Evolutionary conservation across 2,329 filamentous ascomycete species (phyloP).

Genomic region (Colletotrichum lupini): DNA sequence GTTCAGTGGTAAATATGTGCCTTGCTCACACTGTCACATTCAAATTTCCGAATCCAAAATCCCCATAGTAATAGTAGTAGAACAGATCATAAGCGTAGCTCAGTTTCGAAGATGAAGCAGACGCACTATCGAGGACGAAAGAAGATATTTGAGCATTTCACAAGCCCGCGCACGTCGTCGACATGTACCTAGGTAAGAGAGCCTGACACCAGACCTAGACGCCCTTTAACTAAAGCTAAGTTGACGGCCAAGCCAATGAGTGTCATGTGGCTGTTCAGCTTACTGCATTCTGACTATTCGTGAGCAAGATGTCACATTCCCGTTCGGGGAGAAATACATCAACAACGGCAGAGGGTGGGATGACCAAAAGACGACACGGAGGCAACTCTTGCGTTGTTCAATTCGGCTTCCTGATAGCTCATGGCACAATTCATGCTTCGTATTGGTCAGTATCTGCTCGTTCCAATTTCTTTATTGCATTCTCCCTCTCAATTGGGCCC

Average conservation of each 20-base stretch:
- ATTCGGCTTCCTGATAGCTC: background rate
- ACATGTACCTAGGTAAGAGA: background rate
- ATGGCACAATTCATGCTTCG: background rate
- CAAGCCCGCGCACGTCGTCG: background rate
- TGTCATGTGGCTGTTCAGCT: background rate
- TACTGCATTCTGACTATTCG: background rate
- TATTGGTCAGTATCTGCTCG: background rate
- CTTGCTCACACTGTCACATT: background rate
- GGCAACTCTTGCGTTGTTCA: background rate
- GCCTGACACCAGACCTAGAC: background rate
- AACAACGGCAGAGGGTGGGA: background rate
- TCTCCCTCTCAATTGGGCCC: background rate
- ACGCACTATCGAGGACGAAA: background rate
- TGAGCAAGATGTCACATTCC: background rate
- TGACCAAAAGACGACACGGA: background rate
- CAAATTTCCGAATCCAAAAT: too few species aligned
- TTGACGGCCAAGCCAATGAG: background rate
- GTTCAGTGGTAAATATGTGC: too few species aligned
- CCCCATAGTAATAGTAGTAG: too few species aligned
- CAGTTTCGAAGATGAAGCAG: background rate
- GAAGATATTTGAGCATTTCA: background rate
- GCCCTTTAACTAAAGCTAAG: background rate
- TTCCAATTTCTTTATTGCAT: too few species aligned
- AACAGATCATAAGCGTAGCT: too few species aligned
- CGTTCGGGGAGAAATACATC: background rate